Conservation (phyloP, 2,329 filamentous ascomycete species). For the Corinectria fuckeliana region DNA sequence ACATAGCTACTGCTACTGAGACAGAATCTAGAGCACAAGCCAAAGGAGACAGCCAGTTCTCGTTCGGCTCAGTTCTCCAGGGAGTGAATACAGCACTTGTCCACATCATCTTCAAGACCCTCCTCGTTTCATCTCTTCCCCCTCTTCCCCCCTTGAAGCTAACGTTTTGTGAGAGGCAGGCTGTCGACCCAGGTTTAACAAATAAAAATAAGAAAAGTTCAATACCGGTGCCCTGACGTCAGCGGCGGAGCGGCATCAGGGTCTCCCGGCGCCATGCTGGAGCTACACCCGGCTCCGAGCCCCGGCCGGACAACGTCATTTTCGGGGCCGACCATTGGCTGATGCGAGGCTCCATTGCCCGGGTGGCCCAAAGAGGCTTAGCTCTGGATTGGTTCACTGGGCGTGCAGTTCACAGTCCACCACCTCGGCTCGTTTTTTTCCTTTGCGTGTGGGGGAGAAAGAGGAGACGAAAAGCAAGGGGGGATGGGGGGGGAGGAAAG, state of each 20-base stretch:
- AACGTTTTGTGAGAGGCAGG: background rate
- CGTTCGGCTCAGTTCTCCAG: too few species aligned
- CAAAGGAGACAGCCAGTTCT: too few species aligned
- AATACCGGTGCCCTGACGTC: conserved; percentile 34
- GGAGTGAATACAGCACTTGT: too few species aligned
- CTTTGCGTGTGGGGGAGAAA: conserved; percentile 3
- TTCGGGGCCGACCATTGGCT: conserved; percentile 30
- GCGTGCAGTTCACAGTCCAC: background rate
- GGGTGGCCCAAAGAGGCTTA: conserved; percentile 2
- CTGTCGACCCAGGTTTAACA: too few species aligned
- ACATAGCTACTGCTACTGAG: too few species aligned
- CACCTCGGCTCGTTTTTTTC: conserved; percentile 5
- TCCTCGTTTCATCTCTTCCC: background rate
- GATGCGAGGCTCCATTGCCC: conserved; percentile 3
- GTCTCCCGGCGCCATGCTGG: conserved; percentile 29
- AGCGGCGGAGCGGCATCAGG: conserved; percentile 33
- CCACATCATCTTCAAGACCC: too few species aligned
- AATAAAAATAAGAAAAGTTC: background rate
- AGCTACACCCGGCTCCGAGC: conserved; percentile 32
- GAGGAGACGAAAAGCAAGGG: background rate
- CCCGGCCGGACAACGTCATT: conserved; percentile 36
- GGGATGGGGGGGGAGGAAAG: background rate
- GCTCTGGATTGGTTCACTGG: background rate
- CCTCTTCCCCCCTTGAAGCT: too few species aligned
- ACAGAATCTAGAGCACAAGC: too few species aligned